Evolutionary conservation across 2,329 filamentous ascomycete species (phyloP).

Genomic region (Bipolaris cookei): DNA sequence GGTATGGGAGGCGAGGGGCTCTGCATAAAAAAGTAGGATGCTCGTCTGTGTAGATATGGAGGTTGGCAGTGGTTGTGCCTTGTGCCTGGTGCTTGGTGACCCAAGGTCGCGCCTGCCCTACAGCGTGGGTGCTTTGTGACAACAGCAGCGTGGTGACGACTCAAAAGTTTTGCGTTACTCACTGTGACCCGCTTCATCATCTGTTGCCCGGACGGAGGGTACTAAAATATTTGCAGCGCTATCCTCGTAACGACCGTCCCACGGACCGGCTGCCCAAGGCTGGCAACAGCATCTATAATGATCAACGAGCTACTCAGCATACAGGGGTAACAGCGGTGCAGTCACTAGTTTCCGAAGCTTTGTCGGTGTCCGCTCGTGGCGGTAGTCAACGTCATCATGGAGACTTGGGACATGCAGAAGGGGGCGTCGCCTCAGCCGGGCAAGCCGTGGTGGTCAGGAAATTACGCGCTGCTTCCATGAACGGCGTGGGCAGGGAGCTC

Average conservation of each 20-base stretch:
- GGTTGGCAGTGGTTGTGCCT: no score
- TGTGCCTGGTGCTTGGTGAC: no score
- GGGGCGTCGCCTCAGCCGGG: conserved; percentile 2
- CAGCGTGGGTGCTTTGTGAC: no score
- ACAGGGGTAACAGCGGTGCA: neutral
- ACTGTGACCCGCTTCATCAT: neutral
- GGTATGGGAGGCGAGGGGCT: no score
- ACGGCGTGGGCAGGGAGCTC: neutral
- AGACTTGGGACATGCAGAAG: neutral
- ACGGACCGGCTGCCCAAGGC: neutral
- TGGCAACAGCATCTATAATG: neutral
- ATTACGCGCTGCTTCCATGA: conserved; percentile 6
- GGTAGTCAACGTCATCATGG: neutral
- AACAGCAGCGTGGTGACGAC: no score
- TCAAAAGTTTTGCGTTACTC: no score
- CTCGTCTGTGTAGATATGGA: no score
- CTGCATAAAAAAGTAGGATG: no score
- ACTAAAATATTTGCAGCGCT: neutral
- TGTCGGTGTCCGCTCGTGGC: neutral
- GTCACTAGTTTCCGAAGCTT: neutral
- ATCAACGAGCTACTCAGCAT: neutral
- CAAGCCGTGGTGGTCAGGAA: neutral
- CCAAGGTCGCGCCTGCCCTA: no score
- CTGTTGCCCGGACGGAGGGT: neutral
- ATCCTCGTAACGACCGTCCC: neutral